Evolutionary conservation across 2,329 filamentous ascomycete genomes (phyloP).

Genomic region (Rutstroemia sp.): DNA sequence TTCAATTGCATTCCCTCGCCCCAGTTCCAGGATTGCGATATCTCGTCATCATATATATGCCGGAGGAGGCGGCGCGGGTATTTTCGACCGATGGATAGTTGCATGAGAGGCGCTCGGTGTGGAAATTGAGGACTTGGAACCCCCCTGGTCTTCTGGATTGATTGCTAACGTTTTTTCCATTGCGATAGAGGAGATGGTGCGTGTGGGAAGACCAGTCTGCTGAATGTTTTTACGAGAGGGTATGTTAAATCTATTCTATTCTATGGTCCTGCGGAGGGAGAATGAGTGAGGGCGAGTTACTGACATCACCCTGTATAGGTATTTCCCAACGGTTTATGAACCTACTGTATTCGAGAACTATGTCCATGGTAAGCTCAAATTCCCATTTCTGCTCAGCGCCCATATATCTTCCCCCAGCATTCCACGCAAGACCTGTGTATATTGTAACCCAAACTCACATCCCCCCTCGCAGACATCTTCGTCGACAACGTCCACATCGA

Average conservation of each 20-base stretch:
- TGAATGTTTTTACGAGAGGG: slow-evolving; percentile 99
- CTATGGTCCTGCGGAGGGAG: neutral
- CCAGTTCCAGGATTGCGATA: too few relatives aligned
- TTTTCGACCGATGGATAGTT: neutral
- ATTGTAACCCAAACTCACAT: neutral
- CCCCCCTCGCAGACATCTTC: slow-evolving; percentile 70
- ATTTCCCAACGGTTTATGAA: slow-evolving; percentile 97
- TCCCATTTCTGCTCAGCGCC: neutral
- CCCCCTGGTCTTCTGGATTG: neutral
- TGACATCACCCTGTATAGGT: slow-evolving; percentile 41
- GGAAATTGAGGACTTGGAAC: neutral
- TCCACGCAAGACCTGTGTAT: neutral
- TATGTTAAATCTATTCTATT: slow-evolving; percentile 37
- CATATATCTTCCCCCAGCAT: neutral
- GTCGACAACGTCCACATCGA: slow-evolving; percentile 97
- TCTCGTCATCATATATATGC: too few relatives aligned
- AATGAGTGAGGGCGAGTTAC: slow-evolving; percentile 11
- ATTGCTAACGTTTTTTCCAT: slow-evolving; percentile 10
- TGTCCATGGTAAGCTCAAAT: slow-evolving; percentile 71
- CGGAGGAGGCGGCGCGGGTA: neutral
- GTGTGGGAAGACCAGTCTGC: slow-evolving; percentile 89
- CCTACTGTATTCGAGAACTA: slow-evolving; percentile 99
- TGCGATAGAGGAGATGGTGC: slow-evolving; percentile 78
- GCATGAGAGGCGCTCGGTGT: neutral
- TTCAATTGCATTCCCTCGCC: neutral